Evolutionary conservation across 129 eudicot species (phyloP).

Genomic region (Gnaphalium uliginosum): DNA sequence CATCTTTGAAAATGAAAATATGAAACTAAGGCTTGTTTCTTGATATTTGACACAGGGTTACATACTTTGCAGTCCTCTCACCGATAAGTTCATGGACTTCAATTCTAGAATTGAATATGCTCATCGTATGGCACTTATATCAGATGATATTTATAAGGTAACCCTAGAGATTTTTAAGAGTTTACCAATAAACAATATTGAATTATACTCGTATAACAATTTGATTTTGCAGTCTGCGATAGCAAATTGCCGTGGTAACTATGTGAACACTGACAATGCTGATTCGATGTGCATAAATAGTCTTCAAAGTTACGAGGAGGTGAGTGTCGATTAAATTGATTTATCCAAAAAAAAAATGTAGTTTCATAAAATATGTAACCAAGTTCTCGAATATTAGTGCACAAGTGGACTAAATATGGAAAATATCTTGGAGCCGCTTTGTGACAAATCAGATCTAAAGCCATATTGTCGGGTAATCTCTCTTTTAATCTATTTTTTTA

Average conservation of each 20-base stretch:
- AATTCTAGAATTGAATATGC: slow-evolving; percentile 14
- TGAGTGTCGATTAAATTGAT: not conserved
- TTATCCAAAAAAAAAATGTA: not conserved
- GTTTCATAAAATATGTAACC: not conserved
- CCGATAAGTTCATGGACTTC: slow-evolving; percentile 17
- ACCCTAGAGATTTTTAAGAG: not conserved
- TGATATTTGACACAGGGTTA: not conserved
- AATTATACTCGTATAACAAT: not conserved
- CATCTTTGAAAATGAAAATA: too few relatives aligned
- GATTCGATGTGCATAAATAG: not conserved
- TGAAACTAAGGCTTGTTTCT: not conserved
- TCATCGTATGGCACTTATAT: slow-evolving; percentile 4
- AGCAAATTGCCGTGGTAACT: not conserved
- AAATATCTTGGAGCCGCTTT: slow-evolving; percentile 19
- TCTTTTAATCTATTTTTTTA: not conserved
- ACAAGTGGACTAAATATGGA: not conserved
- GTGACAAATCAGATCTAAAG: not conserved
- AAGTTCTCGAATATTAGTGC: not conserved
- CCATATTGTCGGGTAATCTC: slow-evolving; percentile 16
- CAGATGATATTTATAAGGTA: not conserved
- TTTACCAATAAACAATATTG: not conserved
- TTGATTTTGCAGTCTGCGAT: slow-evolving; percentile 7
- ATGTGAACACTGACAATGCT: not conserved
- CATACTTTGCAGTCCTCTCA: slow-evolving; percentile 10
- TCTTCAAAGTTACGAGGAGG: slow-evolving; percentile 4